Base-by-base conservation (phyloP, 2,329 filamentous ascomycete species). In the Ascosphaera apis region DNA sequence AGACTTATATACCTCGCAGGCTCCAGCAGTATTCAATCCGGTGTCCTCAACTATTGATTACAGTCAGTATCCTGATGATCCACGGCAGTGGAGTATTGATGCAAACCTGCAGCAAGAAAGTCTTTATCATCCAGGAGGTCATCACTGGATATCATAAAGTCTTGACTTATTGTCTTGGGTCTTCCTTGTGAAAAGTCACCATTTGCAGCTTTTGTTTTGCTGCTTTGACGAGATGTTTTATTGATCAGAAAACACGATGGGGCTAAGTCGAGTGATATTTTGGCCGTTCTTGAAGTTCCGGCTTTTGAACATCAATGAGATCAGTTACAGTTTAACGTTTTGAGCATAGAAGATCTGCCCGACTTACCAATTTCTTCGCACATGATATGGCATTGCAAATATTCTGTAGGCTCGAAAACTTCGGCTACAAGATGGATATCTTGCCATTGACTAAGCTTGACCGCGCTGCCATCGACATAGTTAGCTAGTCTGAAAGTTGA, bases 281-380 rank as follows among this genome's bases (percentile, higher is more conserved):
- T 59, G 4, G 66, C 69, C 40, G 58, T 54, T 40, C 62, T 59
- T 47, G 64, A 52, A 8, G 69, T 73, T 8, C 69, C 69, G 41
- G 68, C 69, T 68, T 37, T 8, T 36, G 15, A 31, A 30, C n/a
- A n/a, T 16, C 7, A 17, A 18, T 8, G 11, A 31, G 18, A n/a
- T n/a, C n/a, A n/a, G n/a, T n/a, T n/a, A n/a, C n/a, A n/a, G n/a
- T n/a, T n/a, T n/a, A n/a, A n/a, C n/a, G n/a, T n/a, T n/a, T n/a
- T 40, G 31, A 23, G 39, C 15, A 32, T 34, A 7, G 12, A 21
- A 21, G 19, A 4, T 21, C 19, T 9, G 9, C 12, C 4, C 4
- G 3, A 40, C 55, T 41, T 51, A 69, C 67, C 80, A 45, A 95
- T 76, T 31, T 82, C 75, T 54, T 93, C 86, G 43, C 84, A 95